phyloP scores from a whole-genome alignment of 176 grass and related monocot genomes.

The Lolium multiflorum region DNA sequence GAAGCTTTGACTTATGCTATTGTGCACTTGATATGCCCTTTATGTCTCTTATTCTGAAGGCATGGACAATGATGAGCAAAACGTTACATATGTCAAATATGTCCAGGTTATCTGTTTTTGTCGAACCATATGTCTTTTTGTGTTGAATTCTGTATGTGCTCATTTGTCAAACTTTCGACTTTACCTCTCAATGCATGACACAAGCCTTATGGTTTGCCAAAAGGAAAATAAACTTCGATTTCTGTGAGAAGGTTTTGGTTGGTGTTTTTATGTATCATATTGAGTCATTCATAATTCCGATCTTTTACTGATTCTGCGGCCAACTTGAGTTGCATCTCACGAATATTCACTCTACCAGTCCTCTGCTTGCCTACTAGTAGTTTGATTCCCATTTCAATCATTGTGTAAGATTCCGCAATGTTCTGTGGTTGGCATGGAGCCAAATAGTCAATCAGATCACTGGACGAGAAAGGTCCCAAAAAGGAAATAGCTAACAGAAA shows the following conservation, averaged over 20 bases:
- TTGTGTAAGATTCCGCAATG: neutral
- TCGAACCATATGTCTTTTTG: neutral
- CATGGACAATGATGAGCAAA: neutral
- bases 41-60: neutral
- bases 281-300: neutral
- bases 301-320: neutral
- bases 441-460: neutral
- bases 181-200: neutral
- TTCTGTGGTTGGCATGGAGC: neutral
- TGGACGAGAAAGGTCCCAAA: neutral
- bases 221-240: neutral
- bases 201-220: neutral
- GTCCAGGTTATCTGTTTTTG: neutral
- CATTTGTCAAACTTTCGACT: neutral
- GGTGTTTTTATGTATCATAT: neutral
- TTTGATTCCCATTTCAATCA: slow-evolving; percentile 1
- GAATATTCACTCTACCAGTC: slow-evolving; percentile 20
- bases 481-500: neutral
- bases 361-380: slow-evolving; percentile 3
- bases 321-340: neutral
- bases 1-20: slow-evolving; percentile 36
- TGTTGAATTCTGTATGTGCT: neutral
- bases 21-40: neutral
- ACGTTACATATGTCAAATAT: neutral
- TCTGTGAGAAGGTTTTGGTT: neutral